Percentiles rank a stretch among this genome's conserved stretches.
Evolutionary conservation across 495 filamentous ascomycete species (phyloP).

Genomic region (Delitschia confertaspora): DNA sequence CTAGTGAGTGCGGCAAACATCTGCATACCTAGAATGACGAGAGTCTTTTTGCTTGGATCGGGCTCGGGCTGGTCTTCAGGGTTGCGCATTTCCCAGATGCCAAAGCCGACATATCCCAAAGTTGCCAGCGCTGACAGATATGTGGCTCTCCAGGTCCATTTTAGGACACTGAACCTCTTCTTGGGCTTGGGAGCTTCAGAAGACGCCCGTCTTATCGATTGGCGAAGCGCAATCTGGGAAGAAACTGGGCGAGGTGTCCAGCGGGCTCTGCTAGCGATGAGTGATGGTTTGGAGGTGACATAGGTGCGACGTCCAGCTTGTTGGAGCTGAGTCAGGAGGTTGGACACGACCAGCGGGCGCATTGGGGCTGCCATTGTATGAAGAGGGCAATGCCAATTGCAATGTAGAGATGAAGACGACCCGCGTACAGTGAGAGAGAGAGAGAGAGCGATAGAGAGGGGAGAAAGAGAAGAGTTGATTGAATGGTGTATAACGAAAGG

Average conservation of each 20-base stretch:
- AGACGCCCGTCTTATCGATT: constrained; percentile 21
- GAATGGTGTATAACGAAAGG: no score
- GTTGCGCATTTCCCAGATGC: constrained; percentile 70
- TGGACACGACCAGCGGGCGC: constrained; percentile 19
- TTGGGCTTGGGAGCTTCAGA: constrained; percentile 26
- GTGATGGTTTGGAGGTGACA: constrained; percentile 16
- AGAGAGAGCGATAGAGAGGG: not conserved
- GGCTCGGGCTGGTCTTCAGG: constrained; percentile 71
- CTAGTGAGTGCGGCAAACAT: not conserved
- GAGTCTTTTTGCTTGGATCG: constrained; percentile 88
- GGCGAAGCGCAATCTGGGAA: constrained; percentile 23
- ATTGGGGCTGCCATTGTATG: constrained; percentile 27
- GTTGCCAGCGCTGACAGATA: constrained; percentile 61
- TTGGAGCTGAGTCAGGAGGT: constrained; percentile 15
- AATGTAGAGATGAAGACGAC: no score
- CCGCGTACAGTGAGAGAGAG: no score
- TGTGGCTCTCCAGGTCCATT: constrained; percentile 68
- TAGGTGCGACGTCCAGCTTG: constrained; percentile 24
- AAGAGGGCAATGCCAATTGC: no score
- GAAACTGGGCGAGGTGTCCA: constrained; percentile 20
- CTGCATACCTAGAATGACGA: constrained; percentile 83
- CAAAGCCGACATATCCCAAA: constrained; percentile 62
- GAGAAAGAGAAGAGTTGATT: no score
- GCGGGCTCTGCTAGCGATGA: constrained; percentile 23
- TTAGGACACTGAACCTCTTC: constrained; percentile 40